Conservation (phyloP, 1,139 yeast genomes). For the Lodderomyces jiufengensis region DNA sequence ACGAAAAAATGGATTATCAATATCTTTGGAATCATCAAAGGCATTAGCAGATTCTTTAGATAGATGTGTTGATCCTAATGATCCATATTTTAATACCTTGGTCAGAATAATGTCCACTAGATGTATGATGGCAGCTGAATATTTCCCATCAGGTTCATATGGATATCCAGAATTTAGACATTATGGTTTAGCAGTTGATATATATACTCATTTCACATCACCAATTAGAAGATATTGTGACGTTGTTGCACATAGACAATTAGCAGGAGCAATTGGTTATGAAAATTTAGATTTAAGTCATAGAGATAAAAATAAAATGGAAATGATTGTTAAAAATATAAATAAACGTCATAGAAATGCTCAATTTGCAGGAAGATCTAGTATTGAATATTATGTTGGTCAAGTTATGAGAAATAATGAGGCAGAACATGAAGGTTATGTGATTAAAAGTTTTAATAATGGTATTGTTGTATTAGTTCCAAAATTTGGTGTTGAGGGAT, state of each 20-base stretch:
- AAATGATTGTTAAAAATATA: conserved; percentile 80
- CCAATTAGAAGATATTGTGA: conserved; percentile 99
- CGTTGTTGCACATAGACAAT: conserved; percentile 93
- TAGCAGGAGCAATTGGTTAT: conserved; percentile 95
- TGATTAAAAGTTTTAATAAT: conserved; percentile 87
- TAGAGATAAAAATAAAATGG: conserved; percentile 89
- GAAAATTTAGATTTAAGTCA: conserved; percentile 80
- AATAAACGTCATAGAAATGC: conserved; percentile 96
- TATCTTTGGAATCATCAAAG: conserved; percentile 82
- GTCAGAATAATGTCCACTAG: conserved; percentile 96
- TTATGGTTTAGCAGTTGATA: conserved; percentile 96
- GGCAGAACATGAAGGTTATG: conserved; percentile 79
- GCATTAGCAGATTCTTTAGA: conserved; percentile 94
- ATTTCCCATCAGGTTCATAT: conserved; percentile 89
- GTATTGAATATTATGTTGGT: conserved; percentile 96
- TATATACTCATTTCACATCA: conserved; percentile 97
- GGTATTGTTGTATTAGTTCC: conserved; percentile 96
- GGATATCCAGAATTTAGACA: conserved; percentile 94
- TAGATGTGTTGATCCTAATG: conserved; percentile 74
- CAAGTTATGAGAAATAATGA: conserved; percentile 88
- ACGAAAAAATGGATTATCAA: conserved; percentile 68
- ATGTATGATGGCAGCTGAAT: conserved; percentile 99
- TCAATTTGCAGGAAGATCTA: conserved; percentile 97
- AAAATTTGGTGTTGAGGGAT: conserved; percentile 94
- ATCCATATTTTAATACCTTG: conserved; percentile 89